These are phyloP conservation scores for Arctium lappa DNA, from an alignment of 129 eudicot species.

Conservation along the genomic window DNA sequence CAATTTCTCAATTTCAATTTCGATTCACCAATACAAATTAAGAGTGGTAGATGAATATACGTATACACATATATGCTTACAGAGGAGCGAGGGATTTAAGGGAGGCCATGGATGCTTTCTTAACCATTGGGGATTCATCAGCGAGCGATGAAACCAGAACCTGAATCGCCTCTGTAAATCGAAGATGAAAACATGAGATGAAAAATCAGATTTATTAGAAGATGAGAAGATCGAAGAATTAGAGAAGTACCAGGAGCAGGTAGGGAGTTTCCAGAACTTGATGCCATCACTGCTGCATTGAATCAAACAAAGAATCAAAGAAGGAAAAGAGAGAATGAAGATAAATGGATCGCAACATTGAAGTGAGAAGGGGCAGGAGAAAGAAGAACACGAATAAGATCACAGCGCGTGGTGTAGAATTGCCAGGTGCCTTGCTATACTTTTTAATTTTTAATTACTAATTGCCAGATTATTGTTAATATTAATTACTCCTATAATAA, in stretches of 20 bases:
- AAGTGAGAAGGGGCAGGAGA: not conserved
- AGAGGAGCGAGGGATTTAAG: slow-evolving; percentile 75
- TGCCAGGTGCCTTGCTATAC: slow-evolving; percentile 19
- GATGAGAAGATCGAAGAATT: not conserved
- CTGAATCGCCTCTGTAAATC: slow-evolving; percentile 80
- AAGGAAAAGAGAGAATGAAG: not conserved
- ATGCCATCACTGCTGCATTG: slow-evolving; percentile 44
- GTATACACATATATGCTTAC: slow-evolving; percentile 33
- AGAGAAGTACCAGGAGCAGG: slow-evolving; percentile 66
- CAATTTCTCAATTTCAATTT: not conserved
- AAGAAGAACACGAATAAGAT: not conserved
- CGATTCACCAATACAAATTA: not conserved
- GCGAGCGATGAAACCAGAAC: slow-evolving; percentile 80
- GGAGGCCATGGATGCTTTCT: slow-evolving; percentile 80
- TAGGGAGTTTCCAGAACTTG: slow-evolving; percentile 69
- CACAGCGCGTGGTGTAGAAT: slow-evolving; percentile 27
- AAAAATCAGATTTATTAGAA: not conserved
- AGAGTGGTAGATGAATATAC: not conserved
- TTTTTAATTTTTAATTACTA: not conserved
- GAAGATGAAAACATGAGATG: not conserved
- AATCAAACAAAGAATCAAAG: not conserved
- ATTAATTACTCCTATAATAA: too few species aligned
- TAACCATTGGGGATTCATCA: slow-evolving; percentile 77
- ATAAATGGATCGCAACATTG: slow-evolving; percentile 44
- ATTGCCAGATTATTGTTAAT: too few species aligned